Evolutionary conservation across 306 rosid genomes (phyloP), one percentile per base, ranked within the genome.

Genomic region (Vachellia collinsii): DNA sequence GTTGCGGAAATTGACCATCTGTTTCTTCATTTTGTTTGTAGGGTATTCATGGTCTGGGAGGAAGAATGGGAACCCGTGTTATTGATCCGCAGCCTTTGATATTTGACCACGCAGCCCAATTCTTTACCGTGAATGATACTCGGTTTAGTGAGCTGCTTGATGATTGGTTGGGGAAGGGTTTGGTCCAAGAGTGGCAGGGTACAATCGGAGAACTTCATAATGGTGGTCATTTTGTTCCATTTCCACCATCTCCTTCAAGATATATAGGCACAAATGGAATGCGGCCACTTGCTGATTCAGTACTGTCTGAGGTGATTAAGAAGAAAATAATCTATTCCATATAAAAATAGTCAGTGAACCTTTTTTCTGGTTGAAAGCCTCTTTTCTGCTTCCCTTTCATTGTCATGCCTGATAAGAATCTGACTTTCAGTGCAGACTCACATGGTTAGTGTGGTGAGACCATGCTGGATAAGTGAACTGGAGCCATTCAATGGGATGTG

Each of bases 41-140:
- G 98, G 98, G 99, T 58, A 70, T 90, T 82, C 99, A 91, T 89
- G 99, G 99, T 75, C 74, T 91, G 50, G 97, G 97, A 85, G 99
- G 99, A 85, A 88, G 97, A 83, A 83, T 93, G 92, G 99, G 95
- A 76, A 93, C 99, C 64, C 86, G 99, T 77, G 79, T 88, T 70
- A 70, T 90, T 59, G 92, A 91, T 72, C 90, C 92, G 76, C 83
- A 84, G 69, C 84, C 92, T 3, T 83, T 93, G 53, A 64, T 87
- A 62, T 94, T 94, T 74, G 97, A 94, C 72, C 97, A 94, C 25
- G 99, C 99, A 5, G 99, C 97, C 79, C 97, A 94, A 81, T 94
- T 93, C 86, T 93, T 93, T 73, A 91, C 99, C 0, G 97, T 84
- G 8, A 89, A 77, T 23, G 90, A 93, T 85, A 78, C 88, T 69